phyloP scores from a whole-genome alignment of 2,329 filamentous ascomycete species.

The Trichoderma sp. region DNA sequence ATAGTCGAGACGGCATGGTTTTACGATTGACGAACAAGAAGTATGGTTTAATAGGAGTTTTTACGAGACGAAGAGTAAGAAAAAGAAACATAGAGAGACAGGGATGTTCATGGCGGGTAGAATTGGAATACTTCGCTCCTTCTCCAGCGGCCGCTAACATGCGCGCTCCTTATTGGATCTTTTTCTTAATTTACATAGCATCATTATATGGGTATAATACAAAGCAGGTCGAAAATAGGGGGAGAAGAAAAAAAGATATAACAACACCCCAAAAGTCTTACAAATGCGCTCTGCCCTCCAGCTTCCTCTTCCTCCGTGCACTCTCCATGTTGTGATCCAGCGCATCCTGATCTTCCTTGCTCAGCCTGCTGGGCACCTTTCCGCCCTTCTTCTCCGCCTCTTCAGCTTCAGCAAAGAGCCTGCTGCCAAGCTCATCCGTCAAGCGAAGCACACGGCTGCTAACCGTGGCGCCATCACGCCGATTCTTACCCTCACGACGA shows the following conservation, averaged over 20 bases:
- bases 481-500: constrained; percentile 89
- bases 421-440: constrained; percentile 68
- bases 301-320: constrained; percentile 47
- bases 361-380: constrained; percentile 45
- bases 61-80: not conserved
- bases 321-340: constrained; percentile 46
- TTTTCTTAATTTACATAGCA: constrained; percentile 3
- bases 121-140: not conserved
- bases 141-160: not conserved
- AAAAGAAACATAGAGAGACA: not conserved
- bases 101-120: not conserved
- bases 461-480: constrained; percentile 88
- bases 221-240: not conserved
- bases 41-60: not conserved
- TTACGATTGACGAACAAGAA: constrained; percentile 8
- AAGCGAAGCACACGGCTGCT: constrained; percentile 75
- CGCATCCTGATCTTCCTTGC: constrained; percentile 48
- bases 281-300: constrained; percentile 52
- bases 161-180: not conserved
- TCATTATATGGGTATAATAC: constrained; percentile 18
- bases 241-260: not conserved
- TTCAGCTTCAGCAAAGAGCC: constrained; percentile 62
- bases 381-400: constrained; percentile 36
- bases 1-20: not conserved
- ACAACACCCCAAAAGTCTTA: constrained; percentile 29